These are phyloP conservation scores for Ambrosia trifida DNA, from an alignment of 129 eudicot species.

Conservation along the genomic window DNA sequence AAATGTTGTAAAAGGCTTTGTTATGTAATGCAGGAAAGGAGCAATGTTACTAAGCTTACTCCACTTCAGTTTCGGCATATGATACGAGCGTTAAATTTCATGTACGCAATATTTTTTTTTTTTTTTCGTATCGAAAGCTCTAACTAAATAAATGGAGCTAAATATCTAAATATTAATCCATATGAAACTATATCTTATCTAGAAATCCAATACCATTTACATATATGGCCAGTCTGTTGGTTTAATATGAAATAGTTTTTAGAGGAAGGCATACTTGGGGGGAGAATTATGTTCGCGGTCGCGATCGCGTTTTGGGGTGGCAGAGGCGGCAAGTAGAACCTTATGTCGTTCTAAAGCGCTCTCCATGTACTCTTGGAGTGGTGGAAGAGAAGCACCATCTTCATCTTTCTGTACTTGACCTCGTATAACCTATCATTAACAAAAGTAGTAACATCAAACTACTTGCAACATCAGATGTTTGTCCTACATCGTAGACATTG, in stretches of 20 bases:
- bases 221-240: neutral
- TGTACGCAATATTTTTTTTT: neutral
- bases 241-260: neutral
- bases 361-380: conserved; percentile 67
- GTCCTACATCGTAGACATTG: neutral
- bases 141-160: neutral
- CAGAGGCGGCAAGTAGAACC: conserved; percentile 43
- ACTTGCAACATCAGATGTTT: neutral
- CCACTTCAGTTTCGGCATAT: conserved; percentile 36
- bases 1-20: neutral
- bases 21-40: conserved; percentile 40
- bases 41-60: conserved; percentile 47
- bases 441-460: neutral
- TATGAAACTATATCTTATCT: too few species aligned
- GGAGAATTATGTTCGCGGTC: conserved; percentile 28
- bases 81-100: neutral
- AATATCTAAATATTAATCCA: neutral
- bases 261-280: conserved; percentile 45
- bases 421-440: conserved; percentile 59
- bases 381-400: conserved; percentile 64
- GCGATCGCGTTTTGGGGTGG: conserved; percentile 30
- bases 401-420: conserved; percentile 61
- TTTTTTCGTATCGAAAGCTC: neutral
- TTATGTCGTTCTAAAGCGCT: conserved; percentile 60
- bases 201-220: conserved; percentile 1